Conservation (phyloP, 2,329 filamentous ascomycete species). For the Aspergillus sp. region DNA sequence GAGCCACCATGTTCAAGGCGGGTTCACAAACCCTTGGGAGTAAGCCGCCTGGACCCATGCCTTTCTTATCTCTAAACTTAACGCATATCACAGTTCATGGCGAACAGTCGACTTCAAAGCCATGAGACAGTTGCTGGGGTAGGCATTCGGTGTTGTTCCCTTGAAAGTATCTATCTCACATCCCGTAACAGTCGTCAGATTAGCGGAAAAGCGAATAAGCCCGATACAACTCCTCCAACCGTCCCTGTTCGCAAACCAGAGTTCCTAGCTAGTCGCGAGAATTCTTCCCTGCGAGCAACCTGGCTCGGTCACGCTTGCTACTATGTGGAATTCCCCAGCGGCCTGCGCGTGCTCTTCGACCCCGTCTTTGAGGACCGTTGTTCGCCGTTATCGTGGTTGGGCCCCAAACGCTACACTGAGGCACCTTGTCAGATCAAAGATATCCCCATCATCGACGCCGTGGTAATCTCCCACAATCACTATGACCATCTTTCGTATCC, state of each 20-base stretch:
- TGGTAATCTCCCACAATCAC: conserved; percentile 84
- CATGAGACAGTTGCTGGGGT: conserved; percentile 14
- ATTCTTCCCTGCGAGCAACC: conserved; percentile 70
- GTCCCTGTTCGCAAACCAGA: conserved; percentile 65
- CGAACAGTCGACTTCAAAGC: conserved; percentile 6
- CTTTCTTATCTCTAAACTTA: neutral
- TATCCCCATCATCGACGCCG: conserved; percentile 59
- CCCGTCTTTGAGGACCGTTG: conserved; percentile 90
- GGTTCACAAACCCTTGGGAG: conserved; percentile 48
- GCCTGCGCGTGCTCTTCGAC: conserved; percentile 86
- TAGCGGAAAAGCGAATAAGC: conserved; percentile 51
- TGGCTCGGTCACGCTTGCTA: conserved; percentile 97
- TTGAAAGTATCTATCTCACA: neutral
- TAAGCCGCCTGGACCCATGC: conserved; percentile 19
- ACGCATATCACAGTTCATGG: conserved; percentile 22
- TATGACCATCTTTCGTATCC: conserved; percentile 87
- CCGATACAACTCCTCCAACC: conserved; percentile 64
- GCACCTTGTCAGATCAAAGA: conserved; percentile 74
- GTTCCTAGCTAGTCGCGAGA: conserved; percentile 61
- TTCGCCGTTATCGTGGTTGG: conserved; percentile 68
- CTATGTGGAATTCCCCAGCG: conserved; percentile 83
- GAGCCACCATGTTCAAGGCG: conserved; percentile 37
- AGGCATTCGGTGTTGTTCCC: conserved; percentile 1
- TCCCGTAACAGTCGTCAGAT: conserved; percentile 40
- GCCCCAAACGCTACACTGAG: conserved; percentile 75